Conservation (phyloP, 2,329 filamentous ascomycete species). For the Tolypocladium endophyticum region DNA sequence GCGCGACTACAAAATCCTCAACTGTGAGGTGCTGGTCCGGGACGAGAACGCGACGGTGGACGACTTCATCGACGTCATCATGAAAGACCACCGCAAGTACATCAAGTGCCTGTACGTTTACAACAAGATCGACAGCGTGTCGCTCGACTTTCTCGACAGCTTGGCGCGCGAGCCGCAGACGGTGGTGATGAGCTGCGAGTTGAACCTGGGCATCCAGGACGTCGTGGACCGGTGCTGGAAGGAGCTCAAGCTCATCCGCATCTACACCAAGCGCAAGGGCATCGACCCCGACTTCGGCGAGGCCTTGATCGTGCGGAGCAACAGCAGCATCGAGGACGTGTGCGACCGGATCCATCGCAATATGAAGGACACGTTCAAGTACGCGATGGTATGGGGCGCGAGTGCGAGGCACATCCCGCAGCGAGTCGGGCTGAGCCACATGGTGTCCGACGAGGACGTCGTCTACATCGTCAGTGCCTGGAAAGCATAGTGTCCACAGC, state of each 20-base stretch:
- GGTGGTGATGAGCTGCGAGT: slow-evolving; percentile 93
- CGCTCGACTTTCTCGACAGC: slow-evolving; percentile 84
- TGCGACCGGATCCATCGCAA: slow-evolving; percentile 91
- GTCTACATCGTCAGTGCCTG: slow-evolving; percentile 58
- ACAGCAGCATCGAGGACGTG: slow-evolving; percentile 89
- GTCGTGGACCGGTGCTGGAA: slow-evolving; percentile 94
- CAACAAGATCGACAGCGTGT: slow-evolving; percentile 98
- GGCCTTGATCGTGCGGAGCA: slow-evolving; percentile 81
- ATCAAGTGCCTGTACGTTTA: slow-evolving; percentile 94
- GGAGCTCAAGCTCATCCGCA: slow-evolving; percentile 76
- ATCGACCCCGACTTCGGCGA: slow-evolving; percentile 81
- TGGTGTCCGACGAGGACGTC: slow-evolving; percentile 61
- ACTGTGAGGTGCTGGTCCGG: slow-evolving; percentile 89
- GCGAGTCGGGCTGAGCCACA: slow-evolving; percentile 75
- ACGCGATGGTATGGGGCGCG: slow-evolving; percentile 94
- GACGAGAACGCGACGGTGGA: slow-evolving; percentile 95
- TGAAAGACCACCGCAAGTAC: slow-evolving; percentile 98
- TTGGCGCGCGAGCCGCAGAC: slow-evolving; percentile 89
- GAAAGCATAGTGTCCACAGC: slow-evolving; percentile 39
- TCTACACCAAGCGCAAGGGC: slow-evolving; percentile 97
- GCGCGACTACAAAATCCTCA: slow-evolving; percentile 96
- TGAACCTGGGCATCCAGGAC: slow-evolving; percentile 85
- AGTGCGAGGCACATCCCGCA: slow-evolving; percentile 93
- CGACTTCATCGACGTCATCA: slow-evolving; percentile 98
- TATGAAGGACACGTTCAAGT: slow-evolving; percentile 98